phyloP scores from a whole-genome alignment of 1,139 yeast species.

The Geotrichum cucujoidarum region DNA sequence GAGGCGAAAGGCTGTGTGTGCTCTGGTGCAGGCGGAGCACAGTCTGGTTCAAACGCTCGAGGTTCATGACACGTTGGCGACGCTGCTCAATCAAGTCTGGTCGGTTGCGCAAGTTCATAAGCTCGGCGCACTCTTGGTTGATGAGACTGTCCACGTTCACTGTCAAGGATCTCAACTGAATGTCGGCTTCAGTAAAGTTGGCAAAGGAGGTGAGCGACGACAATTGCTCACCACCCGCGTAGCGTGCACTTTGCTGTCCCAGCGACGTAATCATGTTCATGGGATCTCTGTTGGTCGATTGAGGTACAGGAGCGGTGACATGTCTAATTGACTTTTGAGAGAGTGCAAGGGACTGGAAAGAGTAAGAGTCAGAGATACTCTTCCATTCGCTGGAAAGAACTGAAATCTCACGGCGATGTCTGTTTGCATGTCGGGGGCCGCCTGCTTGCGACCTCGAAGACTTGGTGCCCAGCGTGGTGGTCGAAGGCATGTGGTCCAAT shows the following conservation, averaged over 20 bases:
- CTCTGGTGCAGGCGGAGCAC: conserved; percentile 10
- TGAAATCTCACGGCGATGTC: background rate
- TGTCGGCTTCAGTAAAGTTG: conserved; percentile 9
- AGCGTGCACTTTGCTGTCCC: conserved; percentile 1
- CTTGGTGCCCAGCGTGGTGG: background rate
- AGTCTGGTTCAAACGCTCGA: conserved; percentile 9
- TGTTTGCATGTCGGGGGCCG: background rate
- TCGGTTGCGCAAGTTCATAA: background rate
- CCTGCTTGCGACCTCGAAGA: background rate
- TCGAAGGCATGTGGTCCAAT: background rate
- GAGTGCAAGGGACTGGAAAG: background rate
- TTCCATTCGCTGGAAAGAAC: conserved; percentile 6
- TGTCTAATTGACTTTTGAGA: background rate
- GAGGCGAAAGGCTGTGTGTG: conserved; percentile 8
- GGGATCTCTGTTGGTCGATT: background rate
- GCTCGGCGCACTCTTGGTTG: conserved; percentile 13
- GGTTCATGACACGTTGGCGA: background rate
- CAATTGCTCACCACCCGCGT: background rate
- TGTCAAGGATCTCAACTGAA: conserved; percentile 14
- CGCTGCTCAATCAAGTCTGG: background rate
- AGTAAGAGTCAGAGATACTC: conserved; percentile 3
- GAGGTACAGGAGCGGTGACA: background rate
- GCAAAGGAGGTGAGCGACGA: conserved; percentile 1
- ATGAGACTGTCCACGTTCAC: conserved; percentile 15
- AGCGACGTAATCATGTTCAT: background rate